phyloP scores from a whole-genome alignment of 805 yeast genomes.

The Yarrowia sp. region DNA sequence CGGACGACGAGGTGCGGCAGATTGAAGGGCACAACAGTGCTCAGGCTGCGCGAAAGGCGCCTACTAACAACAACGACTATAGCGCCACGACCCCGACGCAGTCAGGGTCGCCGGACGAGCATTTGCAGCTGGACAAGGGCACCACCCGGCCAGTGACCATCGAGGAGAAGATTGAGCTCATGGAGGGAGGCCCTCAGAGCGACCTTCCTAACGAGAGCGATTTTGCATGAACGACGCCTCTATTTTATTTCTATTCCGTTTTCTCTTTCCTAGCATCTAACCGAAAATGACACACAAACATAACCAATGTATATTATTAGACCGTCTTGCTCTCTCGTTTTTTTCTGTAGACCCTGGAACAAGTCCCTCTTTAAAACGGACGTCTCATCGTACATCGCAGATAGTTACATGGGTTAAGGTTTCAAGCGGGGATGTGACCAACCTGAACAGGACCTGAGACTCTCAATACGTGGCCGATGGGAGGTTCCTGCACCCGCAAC shows the following conservation, averaged over 20 bases:
- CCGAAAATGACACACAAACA: neutral
- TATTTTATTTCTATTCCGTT: neutral
- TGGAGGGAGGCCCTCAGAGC: conserved; percentile 22
- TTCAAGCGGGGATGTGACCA: conserved; percentile 16
- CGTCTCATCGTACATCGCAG: conserved; percentile 25
- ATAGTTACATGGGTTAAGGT: conserved; percentile 7
- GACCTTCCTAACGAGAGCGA: conserved; percentile 22
- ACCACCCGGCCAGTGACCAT: conserved; percentile 24
- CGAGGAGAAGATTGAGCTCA: conserved; percentile 27
- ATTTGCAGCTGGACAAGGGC: conserved; percentile 17
- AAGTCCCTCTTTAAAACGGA: neutral
- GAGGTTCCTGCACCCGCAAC: too few relatives aligned
- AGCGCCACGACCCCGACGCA: neutral
- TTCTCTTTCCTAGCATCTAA: neutral
- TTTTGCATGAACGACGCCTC: neutral
- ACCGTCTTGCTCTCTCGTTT: too few relatives aligned
- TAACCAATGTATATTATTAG: conserved; percentile 9
- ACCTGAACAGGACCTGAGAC: neutral
- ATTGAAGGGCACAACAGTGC: neutral
- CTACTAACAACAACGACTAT: neutral
- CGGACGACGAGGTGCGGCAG: neutral
- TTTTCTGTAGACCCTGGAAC: neutral
- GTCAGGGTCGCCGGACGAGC: conserved; percentile 8
- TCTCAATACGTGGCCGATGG: conserved; percentile 1
- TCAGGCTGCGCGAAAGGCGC: neutral